Evolutionary conservation across 192 early-diverging fungal species (phyloP), one percentile per base, ranked within the genome.

Genomic region (Ambispora gerdemannii): DNA sequence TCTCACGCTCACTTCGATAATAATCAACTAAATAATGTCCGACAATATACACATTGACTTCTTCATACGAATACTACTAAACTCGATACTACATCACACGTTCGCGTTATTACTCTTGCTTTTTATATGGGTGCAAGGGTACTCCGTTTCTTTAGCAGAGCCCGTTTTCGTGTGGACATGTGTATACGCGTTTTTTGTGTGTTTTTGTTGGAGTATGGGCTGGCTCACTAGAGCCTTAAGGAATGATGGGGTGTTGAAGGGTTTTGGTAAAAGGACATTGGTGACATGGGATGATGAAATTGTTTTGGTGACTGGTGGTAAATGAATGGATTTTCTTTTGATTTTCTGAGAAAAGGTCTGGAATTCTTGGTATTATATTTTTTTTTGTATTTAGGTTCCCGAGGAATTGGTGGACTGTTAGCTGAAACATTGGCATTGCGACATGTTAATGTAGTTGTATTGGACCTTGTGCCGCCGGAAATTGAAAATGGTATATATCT

Each of bases 231-330:
- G 31, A 50, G 50, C 43, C 22, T 51, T 28, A 31, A 58, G 68
- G 50, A 70, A 60, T 22, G n/a, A n/a, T n/a, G n/a, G n/a, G n/a
- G n/a, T n/a, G n/a, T n/a, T n/a, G n/a, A n/a, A n/a, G n/a, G n/a
- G n/a, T n/a, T n/a, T n/a, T n/a, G 68, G 68, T 10, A 62, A 72
- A 19, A 71, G 35, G 4, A 67, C 58, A 31, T 55, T 28, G 20
- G 71, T 65, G 32, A 24, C 81, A 25, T 89, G 87, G 87, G 71
- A 76, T 20, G 72, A 83, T 8, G 86, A 87, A 67, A 72, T 85
- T 53, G 87, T 89, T 8, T 59, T 89, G 64, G 77, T 89, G n/a
- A 87, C 84, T 56, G 87, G 87, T 67, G 87, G 86, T 83, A 62
- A 22, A 53, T 32, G 11, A 31, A 49, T n/a, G 17, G 10, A 11